Percentiles rank a stretch among this genome's conserved stretches.
phyloP scores from a whole-genome alignment of 345 rosid species.

The Populus nigra region DNA sequence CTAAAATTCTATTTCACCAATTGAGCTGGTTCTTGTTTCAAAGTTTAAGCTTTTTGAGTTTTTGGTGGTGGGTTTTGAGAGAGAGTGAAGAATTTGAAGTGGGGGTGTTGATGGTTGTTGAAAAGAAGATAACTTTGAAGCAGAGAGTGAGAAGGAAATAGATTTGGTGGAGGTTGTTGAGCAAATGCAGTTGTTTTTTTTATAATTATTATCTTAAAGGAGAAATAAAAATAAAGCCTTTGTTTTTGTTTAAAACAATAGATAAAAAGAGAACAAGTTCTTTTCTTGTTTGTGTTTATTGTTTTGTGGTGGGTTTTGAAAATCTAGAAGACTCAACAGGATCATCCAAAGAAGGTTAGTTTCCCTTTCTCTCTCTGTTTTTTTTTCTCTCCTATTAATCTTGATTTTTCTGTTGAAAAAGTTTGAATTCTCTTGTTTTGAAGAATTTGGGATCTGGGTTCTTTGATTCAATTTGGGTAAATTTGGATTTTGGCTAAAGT shows the following conservation, averaged over 20 bases:
- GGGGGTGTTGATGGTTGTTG: conserved; percentile 1
- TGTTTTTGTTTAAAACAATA: not conserved
- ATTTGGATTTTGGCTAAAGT: not conserved
- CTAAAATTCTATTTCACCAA: not conserved
- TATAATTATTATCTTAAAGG: not conserved
- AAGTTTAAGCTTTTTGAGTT: not conserved
- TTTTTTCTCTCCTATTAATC: not conserved
- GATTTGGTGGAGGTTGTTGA: not conserved
- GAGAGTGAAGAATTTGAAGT: not conserved
- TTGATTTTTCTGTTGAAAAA: not conserved
- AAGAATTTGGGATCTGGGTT: not conserved
- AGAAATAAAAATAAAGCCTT: not conserved
- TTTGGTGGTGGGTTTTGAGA: conserved; percentile 2
- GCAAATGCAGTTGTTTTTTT: not conserved
- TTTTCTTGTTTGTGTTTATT: not conserved
- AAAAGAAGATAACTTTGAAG: not conserved
- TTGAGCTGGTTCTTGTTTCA: not conserved
- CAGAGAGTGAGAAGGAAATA: conserved; percentile 10
- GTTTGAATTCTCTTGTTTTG: not conserved
- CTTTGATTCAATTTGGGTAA: not conserved
- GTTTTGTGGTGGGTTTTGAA: not conserved
- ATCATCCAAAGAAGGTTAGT: conserved; percentile 39
- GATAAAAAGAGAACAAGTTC: not conserved
- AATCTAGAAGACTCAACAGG: conserved; percentile 41
- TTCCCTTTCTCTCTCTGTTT: not conserved